These are phyloP conservation scores for Umbelopsis vinacea DNA, from an alignment of 192 early-diverging fungal species.

Conservation along the genomic window DNA sequence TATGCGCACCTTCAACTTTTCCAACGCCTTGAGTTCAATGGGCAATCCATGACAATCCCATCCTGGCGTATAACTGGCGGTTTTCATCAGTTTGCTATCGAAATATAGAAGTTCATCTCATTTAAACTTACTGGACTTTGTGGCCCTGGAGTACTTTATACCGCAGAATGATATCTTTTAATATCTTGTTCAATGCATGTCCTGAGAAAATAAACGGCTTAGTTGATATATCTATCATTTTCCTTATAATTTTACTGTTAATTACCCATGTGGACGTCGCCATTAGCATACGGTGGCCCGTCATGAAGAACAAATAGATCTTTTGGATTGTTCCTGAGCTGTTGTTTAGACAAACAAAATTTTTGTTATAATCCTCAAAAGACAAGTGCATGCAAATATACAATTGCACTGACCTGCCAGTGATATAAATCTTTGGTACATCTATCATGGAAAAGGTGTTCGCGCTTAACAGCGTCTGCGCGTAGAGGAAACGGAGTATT, in stretches of 20 bases:
- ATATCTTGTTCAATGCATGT: constrained; percentile 82
- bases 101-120: background rate
- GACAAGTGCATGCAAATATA: too few species aligned
- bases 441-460: constrained; percentile 62
- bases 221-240: background rate
- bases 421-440: constrained; percentile 68
- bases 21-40: constrained; percentile 80
- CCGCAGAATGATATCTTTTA: constrained; percentile 81
- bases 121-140: constrained; percentile 60
- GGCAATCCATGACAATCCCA: constrained; percentile 85
- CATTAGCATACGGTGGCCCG: constrained; percentile 85
- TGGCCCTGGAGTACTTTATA: constrained; percentile 73
- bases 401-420: constrained; percentile 61
- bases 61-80: constrained; percentile 66
- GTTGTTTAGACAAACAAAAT: background rate
- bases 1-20: constrained; percentile 48
- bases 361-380: background rate
- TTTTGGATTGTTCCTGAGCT: constrained; percentile 66
- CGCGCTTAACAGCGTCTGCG: constrained; percentile 62
- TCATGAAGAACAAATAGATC: constrained; percentile 79
- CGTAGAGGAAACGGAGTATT: constrained; percentile 72
- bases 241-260: background rate
- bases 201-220: constrained; percentile 31
- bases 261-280: constrained; percentile 67
- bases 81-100: background rate